These are phyloP conservation scores for Globisporangium mamillatum DNA, from an alignment of 352 stramenopile genomes.

Conservation along the genomic window DNA sequence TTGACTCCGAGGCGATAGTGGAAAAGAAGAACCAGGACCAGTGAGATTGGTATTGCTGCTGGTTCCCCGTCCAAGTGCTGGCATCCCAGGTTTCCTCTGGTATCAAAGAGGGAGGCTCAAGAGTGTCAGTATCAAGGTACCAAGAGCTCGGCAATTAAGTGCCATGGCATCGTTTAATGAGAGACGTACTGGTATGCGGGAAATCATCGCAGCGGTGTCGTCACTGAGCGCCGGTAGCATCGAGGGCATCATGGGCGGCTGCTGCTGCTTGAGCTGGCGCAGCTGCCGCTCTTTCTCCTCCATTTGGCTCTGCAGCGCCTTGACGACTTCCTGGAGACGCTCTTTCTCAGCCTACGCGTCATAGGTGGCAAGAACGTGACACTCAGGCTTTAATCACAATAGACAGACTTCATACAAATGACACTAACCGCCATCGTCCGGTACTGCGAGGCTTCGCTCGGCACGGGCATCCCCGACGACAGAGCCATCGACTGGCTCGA, in stretches of 20 bases:
- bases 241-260: neutral
- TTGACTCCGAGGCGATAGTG: slow-evolving; percentile 3
- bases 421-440: slow-evolving; percentile 43
- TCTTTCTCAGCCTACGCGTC: slow-evolving; percentile 61
- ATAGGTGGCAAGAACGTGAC: neutral
- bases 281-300: slow-evolving; percentile 64
- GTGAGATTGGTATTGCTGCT: neutral
- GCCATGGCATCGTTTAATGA: neutral
- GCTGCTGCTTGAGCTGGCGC: slow-evolving; percentile 11
- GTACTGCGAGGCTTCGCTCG: slow-evolving; percentile 50
- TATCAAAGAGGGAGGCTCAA: neutral
- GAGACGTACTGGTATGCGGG: slow-evolving; percentile 35
- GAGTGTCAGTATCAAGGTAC: neutral
- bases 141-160: neutral
- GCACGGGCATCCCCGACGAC: slow-evolving; percentile 32
- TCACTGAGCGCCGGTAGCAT: slow-evolving; percentile 5
- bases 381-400: neutral
- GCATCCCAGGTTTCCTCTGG: slow-evolving; percentile 27
- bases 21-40: neutral
- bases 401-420: neutral
- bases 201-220: slow-evolving; percentile 1
- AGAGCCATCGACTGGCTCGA: slow-evolving; percentile 12
- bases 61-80: neutral
- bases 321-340: slow-evolving; percentile 48
- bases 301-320: slow-evolving; percentile 47